Evolutionary conservation across 441 rosid species (phyloP).

Genomic region (Theobroma grandiflorum): DNA sequence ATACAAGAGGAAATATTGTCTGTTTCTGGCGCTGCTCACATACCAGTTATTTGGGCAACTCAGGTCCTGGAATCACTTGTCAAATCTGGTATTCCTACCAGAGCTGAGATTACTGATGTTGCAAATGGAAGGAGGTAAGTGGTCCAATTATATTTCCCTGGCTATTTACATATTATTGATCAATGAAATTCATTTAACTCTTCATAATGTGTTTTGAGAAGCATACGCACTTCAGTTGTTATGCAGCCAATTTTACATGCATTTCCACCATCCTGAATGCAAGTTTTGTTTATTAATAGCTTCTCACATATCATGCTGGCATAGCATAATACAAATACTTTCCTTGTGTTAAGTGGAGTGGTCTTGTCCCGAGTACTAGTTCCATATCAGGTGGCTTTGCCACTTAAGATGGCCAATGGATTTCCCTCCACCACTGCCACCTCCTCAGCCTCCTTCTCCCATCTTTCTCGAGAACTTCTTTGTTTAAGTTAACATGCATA

Average conservation of each 20-base stretch:
- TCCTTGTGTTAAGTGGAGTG: not conserved
- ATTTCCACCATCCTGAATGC: not conserved
- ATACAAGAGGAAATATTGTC: conserved; percentile 70
- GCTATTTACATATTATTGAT: not conserved
- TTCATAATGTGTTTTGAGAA: conserved; percentile 3
- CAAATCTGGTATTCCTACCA: conserved; percentile 68
- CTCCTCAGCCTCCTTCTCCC: not conserved
- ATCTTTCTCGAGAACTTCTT: not conserved
- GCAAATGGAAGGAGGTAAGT: conserved; percentile 61
- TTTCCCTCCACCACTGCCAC: not conserved
- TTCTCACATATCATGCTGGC: not conserved
- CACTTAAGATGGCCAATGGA: not conserved
- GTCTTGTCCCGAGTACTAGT: not conserved
- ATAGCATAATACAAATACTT: not conserved
- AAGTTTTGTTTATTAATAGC: not conserved
- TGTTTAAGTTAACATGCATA: not conserved
- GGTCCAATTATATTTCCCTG: not conserved
- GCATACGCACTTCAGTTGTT: not conserved
- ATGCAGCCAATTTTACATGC: not conserved
- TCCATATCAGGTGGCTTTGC: not conserved
- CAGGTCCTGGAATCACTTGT: conserved; percentile 80
- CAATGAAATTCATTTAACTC: not conserved
- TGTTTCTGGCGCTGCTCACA: conserved; percentile 53
- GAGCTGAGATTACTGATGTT: conserved; percentile 81
- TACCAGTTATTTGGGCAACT: conserved; percentile 79